These are phyloP conservation scores for Clitopilus passeckerianus DNA, from an alignment of 768 basidiomycete species.

Conservation along the genomic window DNA sequence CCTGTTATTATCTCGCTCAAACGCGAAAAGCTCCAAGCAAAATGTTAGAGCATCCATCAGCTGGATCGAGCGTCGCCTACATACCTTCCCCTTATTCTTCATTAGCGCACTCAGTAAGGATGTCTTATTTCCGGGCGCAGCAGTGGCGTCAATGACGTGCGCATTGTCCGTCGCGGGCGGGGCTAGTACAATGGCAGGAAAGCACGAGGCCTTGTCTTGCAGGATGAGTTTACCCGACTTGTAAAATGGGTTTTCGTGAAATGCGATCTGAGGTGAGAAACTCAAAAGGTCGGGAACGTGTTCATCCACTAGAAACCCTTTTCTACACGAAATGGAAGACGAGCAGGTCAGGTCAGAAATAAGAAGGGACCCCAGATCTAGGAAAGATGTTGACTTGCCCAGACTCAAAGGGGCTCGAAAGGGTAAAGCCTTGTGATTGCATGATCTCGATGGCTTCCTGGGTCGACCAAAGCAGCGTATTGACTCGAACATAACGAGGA, in stretches of 20 bases:
- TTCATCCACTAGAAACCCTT: constrained; percentile 64
- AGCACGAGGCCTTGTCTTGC: constrained; percentile 98
- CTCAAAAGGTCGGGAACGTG: constrained; percentile 82
- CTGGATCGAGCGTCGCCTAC: too few relatives aligned
- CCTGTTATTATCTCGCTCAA: constrained; percentile 81
- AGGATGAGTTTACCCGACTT: constrained; percentile 79
- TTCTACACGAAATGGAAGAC: constrained; percentile 28
- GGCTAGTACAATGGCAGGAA: constrained; percentile 85
- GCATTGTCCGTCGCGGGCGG: constrained; percentile 51
- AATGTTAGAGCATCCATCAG: too few relatives aligned
- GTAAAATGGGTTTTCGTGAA: constrained; percentile 73
- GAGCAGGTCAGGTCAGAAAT: constrained; percentile 4
- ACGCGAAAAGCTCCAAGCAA: constrained; percentile 66
- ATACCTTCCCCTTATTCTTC: constrained; percentile 74
- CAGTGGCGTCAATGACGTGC: constrained; percentile 87
- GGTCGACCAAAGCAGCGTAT: constrained; percentile 62
- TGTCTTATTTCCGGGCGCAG: constrained; percentile 98
- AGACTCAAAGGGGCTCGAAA: constrained; percentile 49
- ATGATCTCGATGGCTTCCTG: constrained; percentile 61
- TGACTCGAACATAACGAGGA: constrained; percentile 84
- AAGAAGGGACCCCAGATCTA: constrained; percentile 1
- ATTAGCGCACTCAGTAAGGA: constrained; percentile 89
- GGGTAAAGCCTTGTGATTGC: constrained; percentile 46
- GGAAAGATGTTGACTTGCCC: constrained; percentile 28
- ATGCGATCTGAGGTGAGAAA: constrained; percentile 62